Conservation (phyloP, 352 stramenopile species). For the Pythium angustatum region DNA sequence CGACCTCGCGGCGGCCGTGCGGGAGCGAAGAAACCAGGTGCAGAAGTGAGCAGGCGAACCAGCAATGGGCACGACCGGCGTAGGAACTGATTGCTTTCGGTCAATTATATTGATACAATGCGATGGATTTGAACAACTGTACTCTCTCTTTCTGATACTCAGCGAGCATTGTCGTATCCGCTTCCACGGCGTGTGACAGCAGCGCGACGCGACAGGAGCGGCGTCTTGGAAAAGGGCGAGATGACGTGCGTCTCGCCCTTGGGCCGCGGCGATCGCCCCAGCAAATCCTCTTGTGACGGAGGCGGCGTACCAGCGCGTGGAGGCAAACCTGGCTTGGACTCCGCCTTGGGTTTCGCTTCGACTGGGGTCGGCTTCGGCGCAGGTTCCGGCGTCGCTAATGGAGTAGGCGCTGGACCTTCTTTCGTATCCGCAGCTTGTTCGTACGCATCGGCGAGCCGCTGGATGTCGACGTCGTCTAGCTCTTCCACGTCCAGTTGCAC, state of each 20-base stretch:
- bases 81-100: not conserved
- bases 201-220: constrained; percentile 51
- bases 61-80: too few species aligned
- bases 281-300: constrained; percentile 20
- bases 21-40: constrained; percentile 63
- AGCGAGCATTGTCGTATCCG: constrained; percentile 65
- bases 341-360: constrained; percentile 16
- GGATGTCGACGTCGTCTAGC: constrained; percentile 40
- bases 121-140: not conserved
- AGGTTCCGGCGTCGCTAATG: not conserved
- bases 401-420: not conserved
- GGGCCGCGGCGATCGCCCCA: constrained; percentile 46
- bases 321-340: constrained; percentile 3
- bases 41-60: constrained; percentile 33
- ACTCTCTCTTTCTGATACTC: not conserved
- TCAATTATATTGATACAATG: too few species aligned
- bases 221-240: constrained; percentile 69
- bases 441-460: constrained; percentile 62
- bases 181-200: constrained; percentile 38
- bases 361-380: not conserved
- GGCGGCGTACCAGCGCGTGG: constrained; percentile 23
- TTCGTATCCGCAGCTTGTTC: constrained; percentile 34
- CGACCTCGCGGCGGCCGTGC: constrained; percentile 75
- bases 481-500: constrained; percentile 19
- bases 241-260: constrained; percentile 39